A percentile compares a stretch with the other conserved stretches of the same genome.
Conservation (phyloP, 1,284 basidiomycete species). For the Austroboletus niveus region DNA sequence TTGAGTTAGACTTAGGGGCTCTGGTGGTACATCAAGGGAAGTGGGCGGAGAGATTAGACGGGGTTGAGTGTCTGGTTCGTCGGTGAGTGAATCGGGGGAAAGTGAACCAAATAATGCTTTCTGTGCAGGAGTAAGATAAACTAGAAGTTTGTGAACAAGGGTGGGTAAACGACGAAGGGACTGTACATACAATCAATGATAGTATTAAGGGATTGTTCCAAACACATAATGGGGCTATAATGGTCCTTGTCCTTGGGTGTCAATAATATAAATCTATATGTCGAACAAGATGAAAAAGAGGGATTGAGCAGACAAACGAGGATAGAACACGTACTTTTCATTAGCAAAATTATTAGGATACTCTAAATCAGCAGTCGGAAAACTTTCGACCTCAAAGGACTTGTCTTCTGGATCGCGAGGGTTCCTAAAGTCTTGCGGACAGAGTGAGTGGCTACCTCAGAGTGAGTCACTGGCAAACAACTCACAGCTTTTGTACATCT, state of each 20-base stretch:
- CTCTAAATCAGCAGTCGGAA: conserved; percentile 64
- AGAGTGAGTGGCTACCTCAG: not conserved
- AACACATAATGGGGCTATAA: conserved; percentile 74
- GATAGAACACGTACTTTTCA: conserved; percentile 45
- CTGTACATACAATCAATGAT: conserved; percentile 60
- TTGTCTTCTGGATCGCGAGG: conserved; percentile 55
- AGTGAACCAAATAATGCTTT: conserved; percentile 63
- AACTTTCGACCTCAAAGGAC: conserved; percentile 56
- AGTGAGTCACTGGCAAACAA: conserved; percentile 8
- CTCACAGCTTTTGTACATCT: conserved; percentile 66
- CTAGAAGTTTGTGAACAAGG: conserved; percentile 38
- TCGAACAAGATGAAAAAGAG: conserved; percentile 1
- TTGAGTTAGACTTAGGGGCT: conserved; percentile 16
- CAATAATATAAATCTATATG: conserved; percentile 61
- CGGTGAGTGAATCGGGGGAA: conserved; percentile 45
- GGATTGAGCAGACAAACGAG: not conserved
- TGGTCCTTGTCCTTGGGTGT: conserved; percentile 77
- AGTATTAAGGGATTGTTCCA: conserved; percentile 63
- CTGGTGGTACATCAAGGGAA: conserved; percentile 8
- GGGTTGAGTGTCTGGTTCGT: conserved; percentile 35
- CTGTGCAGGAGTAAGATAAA: conserved; percentile 64
- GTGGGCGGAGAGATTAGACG: conserved; percentile 33
- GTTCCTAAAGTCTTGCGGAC: conserved; percentile 59
- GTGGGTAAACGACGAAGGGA: not conserved
- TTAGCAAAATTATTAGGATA: conserved; percentile 65